Percentiles rank a stretch among this genome's conserved stretches.
Conservation (phyloP, 1,284 basidiomycete species). For the Cutaneotrichosporon dermatis region DNA sequence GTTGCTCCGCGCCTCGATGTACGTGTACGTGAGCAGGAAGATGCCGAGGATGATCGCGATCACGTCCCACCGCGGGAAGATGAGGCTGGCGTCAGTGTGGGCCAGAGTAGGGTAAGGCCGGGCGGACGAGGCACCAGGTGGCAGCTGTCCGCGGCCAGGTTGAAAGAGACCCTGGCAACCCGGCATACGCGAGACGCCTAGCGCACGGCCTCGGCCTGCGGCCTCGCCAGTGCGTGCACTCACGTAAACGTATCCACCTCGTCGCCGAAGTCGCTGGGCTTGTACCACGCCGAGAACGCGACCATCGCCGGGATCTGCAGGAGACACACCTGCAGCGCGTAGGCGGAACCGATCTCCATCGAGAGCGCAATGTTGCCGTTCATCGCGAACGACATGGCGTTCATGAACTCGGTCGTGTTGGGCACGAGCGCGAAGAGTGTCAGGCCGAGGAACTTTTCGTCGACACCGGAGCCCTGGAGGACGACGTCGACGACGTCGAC, state of each 20-base stretch:
- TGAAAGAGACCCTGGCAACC: too few species aligned
- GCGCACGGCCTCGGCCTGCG: too few species aligned
- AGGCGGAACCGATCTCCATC: conserved; percentile 99
- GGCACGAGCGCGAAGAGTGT: conserved; percentile 96
- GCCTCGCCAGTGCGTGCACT: conserved; percentile 23
- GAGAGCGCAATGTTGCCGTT: conserved; percentile 96
- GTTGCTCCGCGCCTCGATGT: conserved; percentile 96
- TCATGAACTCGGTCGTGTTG: conserved; percentile 99
- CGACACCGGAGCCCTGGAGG: conserved; percentile 84
- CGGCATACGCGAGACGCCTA: too few species aligned
- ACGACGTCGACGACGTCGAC: conserved; percentile 96
- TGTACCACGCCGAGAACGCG: conserved; percentile 92
- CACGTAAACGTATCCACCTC: conserved; percentile 84
- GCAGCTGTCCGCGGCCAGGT: too few species aligned
- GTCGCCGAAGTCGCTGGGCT: conserved; percentile 73
- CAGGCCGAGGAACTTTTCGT: conserved; percentile 96
- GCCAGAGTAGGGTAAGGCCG: not conserved
- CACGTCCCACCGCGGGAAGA: conserved; percentile 99
- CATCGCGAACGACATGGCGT: conserved; percentile 97
- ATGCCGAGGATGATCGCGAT: conserved; percentile 89
- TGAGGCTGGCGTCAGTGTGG: conserved; percentile 59
- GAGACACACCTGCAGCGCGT: conserved; percentile 95
- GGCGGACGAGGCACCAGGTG: too few species aligned
- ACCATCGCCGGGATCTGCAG: conserved; percentile 99
- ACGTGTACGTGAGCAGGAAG: conserved; percentile 97